phyloP scores from a whole-genome alignment of 1,139 yeast genomes.

The Chernovozyma aurita region DNA sequence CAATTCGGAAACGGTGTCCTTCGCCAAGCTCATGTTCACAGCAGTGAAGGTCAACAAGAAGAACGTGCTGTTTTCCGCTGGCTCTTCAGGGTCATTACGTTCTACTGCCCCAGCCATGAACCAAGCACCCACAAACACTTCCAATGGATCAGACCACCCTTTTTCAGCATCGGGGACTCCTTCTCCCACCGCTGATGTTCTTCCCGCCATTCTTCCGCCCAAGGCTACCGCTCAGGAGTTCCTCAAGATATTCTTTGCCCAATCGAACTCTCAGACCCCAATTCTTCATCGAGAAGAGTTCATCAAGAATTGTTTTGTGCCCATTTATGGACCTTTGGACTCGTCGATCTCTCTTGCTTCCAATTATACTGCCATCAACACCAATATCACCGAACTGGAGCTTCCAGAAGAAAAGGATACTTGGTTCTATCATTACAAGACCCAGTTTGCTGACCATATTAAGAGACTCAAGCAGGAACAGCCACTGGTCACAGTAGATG shows the following conservation, averaged over 20 bases:
- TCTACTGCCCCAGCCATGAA: no score
- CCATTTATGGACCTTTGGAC: constrained; percentile 70
- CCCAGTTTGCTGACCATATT: constrained; percentile 23
- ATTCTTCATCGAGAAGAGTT: constrained; percentile 78
- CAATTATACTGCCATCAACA: constrained; percentile 49
- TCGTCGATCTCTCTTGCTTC: constrained; percentile 56
- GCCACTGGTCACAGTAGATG: constrained; percentile 18
- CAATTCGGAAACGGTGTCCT: constrained; percentile 36
- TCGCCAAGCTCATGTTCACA: constrained; percentile 71
- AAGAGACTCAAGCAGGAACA: constrained; percentile 10
- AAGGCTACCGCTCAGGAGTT: constrained; percentile 66
- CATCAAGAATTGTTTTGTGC: constrained; percentile 60
- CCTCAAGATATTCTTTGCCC: constrained; percentile 67
- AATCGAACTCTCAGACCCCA: constrained; percentile 78
- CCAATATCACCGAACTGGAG: constrained; percentile 7
- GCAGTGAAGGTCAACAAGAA: constrained; percentile 56
- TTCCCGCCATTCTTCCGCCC: constrained; percentile 60
- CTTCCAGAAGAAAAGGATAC: constrained; percentile 19
- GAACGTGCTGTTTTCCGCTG: background rate
- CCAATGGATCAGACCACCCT: no score
- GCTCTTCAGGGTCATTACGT: no score
- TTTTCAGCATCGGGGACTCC: background rate
- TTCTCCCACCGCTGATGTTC: constrained; percentile 12
- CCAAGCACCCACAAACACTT: no score
- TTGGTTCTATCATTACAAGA: constrained; percentile 41